phyloP scores from a whole-genome alignment of 805 yeast genomes.

The Wickerhamiella parazyma region DNA sequence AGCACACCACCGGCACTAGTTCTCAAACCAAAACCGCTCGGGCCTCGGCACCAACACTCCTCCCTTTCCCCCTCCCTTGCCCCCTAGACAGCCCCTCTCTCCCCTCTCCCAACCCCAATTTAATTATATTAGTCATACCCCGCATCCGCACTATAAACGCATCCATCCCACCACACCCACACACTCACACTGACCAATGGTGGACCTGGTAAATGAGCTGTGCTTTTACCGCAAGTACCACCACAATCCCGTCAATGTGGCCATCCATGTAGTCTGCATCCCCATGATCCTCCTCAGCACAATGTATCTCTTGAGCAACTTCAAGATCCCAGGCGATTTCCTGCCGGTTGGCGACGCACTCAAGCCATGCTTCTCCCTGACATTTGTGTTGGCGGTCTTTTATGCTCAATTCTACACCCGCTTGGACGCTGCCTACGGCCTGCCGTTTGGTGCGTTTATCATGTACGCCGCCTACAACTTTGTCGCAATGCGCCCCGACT shows the following conservation, averaged over 20 bases:
- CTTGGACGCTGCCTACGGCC: conserved; percentile 41
- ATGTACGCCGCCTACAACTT: conserved; percentile 21
- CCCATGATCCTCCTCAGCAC: conserved; percentile 58
- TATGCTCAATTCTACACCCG: conserved; percentile 47
- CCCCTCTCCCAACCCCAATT: too few species aligned
- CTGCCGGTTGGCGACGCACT: conserved; percentile 9
- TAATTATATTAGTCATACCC: too few species aligned
- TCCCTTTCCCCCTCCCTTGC: too few species aligned
- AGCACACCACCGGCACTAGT: too few species aligned
- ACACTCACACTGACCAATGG: conserved; percentile 7
- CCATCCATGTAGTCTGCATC: conserved; percentile 65
- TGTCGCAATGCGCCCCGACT: conserved; percentile 20
- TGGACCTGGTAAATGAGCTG: conserved; percentile 35
- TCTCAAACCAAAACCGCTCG: too few species aligned
- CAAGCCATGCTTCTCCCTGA: conserved; percentile 30
- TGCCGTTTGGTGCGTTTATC: conserved; percentile 32
- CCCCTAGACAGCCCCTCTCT: too few species aligned
- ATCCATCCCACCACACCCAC: too few species aligned
- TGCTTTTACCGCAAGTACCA: conserved; percentile 40
- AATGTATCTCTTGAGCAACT: conserved; percentile 29
- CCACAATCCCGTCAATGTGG: conserved; percentile 44
- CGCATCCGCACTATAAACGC: too few species aligned
- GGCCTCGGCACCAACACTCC: too few species aligned
- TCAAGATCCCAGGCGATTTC: conserved; percentile 17
- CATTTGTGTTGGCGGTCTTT: conserved; percentile 32